Base-by-base conservation (phyloP, 345 rosid genomes). In the Salix purpurea region DNA sequence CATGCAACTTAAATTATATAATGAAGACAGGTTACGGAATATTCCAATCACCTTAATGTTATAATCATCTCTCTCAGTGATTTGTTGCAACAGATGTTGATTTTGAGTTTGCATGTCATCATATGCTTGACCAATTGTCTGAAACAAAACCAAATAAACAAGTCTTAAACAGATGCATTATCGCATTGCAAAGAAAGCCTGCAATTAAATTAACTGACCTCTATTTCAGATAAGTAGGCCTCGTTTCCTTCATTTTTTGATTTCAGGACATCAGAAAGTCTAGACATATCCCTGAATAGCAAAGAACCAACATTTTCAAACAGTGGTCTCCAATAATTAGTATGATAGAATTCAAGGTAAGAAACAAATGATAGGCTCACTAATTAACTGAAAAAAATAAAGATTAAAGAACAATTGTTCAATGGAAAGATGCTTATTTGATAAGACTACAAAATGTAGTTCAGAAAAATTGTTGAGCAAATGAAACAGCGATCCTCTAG, bases 61-160 rank as follows among this genome's bases (percentile, higher is more conserved):
- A 85, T 96, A 96, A 81, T 94, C 99, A 89, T 96, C 98, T 75
- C 97, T 87, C 82, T 96, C 99, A 12, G 99, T 89, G 69, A 94
- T 87, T 84, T 96, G 99, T 86, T 90, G 93, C 87, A 96, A 81
- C 71, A 96, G 88, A 74, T 89, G 98, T 83, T 94, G 99, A 81
- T 96, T 96, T 83, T 94, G 98, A 16, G 92, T 89, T 83, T 92
- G 97, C 93, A 94, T 92, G 77, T 92, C 98, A 86, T 89, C 96
- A 81, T 96, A 96, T 71, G 91, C 92, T 82, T 87, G 96, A 77
- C 97, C 97, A 77, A 94, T 96, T 62, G 98, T 88, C 98, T 96
- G 89, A 71, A 82, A 79, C 72, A 82, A 82, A 85, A 86, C 15
- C 32, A 77, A 39, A 76, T 28, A 9, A 83, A 64, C 10, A 81